phyloP scores from a whole-genome alignment of 306 rosid species.

The Begonia peltatifolia region DNA sequence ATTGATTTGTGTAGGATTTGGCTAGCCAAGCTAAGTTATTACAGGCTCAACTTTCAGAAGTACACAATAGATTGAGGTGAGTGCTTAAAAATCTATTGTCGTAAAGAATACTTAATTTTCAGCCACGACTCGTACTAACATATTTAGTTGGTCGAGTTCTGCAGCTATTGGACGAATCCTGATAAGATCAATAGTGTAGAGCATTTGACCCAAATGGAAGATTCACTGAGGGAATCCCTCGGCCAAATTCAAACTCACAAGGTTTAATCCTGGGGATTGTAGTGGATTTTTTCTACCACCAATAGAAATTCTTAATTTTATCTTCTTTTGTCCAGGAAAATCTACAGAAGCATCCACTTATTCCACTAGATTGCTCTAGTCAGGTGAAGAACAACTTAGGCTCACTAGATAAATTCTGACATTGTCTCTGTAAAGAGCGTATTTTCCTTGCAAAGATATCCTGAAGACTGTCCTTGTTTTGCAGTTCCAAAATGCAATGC shows the following conservation, averaged over 20 bases:
- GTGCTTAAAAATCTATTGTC: background rate
- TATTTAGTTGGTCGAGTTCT: constrained; percentile 10
- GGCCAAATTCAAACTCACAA: constrained; percentile 46
- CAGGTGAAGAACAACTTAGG: constrained; percentile 40
- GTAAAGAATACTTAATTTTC: too few species aligned
- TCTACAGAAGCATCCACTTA: constrained; percentile 62
- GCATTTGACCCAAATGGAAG: constrained; percentile 63
- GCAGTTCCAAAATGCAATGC: constrained; percentile 66
- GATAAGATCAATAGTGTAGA: constrained; percentile 57
- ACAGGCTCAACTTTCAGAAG: constrained; percentile 40
- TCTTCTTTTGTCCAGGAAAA: constrained; percentile 28
- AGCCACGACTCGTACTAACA: background rate
- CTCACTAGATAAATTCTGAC: background rate
- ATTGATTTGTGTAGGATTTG: constrained; percentile 35
- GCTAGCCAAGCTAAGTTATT: constrained; percentile 33
- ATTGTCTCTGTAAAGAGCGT: background rate
- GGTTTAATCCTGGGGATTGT: constrained; percentile 20
- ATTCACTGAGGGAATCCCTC: constrained; percentile 60
- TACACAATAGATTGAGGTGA: constrained; percentile 60
- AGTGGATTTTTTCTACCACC: too few species aligned
- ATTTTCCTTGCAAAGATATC: background rate
- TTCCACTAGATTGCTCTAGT: constrained; percentile 50
- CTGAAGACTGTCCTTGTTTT: constrained; percentile 11
- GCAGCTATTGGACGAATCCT: constrained; percentile 50
- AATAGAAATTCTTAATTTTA: too few species aligned